These are phyloP conservation scores for Astrothelium subdiscretum DNA, from an alignment of 495 filamentous ascomycete genomes.

Conservation along the genomic window DNA sequence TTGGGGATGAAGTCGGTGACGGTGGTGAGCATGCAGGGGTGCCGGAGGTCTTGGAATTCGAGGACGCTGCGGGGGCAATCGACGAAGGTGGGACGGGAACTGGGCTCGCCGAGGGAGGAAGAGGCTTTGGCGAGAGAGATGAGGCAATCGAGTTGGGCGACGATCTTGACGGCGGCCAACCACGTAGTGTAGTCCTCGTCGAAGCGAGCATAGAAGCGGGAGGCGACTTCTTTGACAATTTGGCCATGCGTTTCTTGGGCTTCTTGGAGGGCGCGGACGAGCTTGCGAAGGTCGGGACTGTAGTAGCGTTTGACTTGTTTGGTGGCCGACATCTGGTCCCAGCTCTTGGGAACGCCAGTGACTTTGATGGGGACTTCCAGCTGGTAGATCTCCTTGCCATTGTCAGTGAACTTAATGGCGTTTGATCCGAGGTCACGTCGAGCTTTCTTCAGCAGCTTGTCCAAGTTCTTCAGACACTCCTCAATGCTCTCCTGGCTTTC, in stretches of 20 bases:
- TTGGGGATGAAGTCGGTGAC: conserved; percentile 97
- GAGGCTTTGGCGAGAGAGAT: conserved; percentile 88
- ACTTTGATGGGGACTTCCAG: conserved; percentile 80
- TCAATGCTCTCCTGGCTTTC: conserved; percentile 67
- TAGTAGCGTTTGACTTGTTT: conserved; percentile 90
- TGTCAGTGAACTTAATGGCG: conserved; percentile 73
- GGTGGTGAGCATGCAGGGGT: conserved; percentile 83
- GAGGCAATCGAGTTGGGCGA: conserved; percentile 88
- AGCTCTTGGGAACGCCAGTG: conserved; percentile 69
- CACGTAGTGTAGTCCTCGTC: conserved; percentile 79
- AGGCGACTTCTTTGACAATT: conserved; percentile 76
- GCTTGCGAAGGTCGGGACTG: conserved; percentile 64
- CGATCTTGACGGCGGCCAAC: conserved; percentile 74
- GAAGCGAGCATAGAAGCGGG: conserved; percentile 76
- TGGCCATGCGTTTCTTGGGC: conserved; percentile 90
- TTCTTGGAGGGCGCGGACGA: conserved; percentile 81
- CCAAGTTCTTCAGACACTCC: conserved; percentile 56
- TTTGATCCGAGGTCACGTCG: conserved; percentile 53
- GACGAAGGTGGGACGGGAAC: conserved; percentile 79
- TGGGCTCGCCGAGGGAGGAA: conserved; percentile 65
- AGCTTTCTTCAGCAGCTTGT: conserved; percentile 57
- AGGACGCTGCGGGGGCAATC: conserved; percentile 60
- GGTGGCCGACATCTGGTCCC: conserved; percentile 95
- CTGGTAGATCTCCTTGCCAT: conserved; percentile 95
- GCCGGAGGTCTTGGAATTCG: conserved; percentile 83